Evolutionary conservation across 208 protist genomes (phyloP).

Genomic region (Herpetomonas samuelpessoai): DNA sequence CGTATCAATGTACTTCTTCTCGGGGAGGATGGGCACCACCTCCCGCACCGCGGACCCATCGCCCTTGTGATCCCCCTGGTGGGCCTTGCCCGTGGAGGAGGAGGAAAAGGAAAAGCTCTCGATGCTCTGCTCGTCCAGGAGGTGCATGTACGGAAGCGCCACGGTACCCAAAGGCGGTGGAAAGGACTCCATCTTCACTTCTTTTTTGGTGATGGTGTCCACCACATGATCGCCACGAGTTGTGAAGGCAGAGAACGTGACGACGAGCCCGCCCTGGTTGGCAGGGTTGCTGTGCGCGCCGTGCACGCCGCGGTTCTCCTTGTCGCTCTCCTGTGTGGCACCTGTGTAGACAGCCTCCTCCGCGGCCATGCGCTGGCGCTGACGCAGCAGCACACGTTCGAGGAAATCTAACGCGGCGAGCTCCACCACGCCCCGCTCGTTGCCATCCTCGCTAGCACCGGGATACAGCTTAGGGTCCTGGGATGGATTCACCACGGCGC

Average conservation of each 20-base stretch:
- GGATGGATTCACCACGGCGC: too few species aligned
- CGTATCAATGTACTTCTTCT: conserved; percentile 69
- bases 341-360: conserved; percentile 11
- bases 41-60: conserved; percentile 22
- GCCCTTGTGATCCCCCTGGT: neutral
- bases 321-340: neutral
- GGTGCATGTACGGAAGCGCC: conserved; percentile 65
- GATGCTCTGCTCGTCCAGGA: conserved; percentile 38
- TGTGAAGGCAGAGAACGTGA: conserved; percentile 82
- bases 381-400: conserved; percentile 31
- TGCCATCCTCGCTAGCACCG: too few species aligned
- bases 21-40: conserved; percentile 68
- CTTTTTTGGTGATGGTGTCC: conserved; percentile 53
- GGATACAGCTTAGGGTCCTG: too few species aligned
- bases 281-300: neutral
- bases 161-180: conserved; percentile 69
- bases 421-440: conserved; percentile 77
- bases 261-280: conserved; percentile 39
- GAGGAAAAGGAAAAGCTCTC: too few species aligned
- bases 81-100: too few species aligned
- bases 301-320: conserved; percentile 7
- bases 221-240: conserved; percentile 56
- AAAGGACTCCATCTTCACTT: conserved; percentile 68
- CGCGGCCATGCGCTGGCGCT: conserved; percentile 11
- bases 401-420: conserved; percentile 72